Conservation (phyloP, 345 rosid genomes). For the Eucalyptus curtisii region DNA sequence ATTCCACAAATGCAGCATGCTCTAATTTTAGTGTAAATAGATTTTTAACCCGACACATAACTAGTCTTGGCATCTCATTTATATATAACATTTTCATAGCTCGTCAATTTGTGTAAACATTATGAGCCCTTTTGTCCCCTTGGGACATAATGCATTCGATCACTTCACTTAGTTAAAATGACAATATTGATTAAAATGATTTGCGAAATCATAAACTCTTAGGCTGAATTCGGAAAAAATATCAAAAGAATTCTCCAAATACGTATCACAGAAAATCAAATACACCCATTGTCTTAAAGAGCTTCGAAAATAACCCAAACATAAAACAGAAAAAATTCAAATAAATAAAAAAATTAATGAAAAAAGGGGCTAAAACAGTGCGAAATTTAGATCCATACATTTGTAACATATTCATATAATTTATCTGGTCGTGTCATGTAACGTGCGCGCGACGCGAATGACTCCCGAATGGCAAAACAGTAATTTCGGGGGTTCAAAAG, state of each 20-base stretch:
- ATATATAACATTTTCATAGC: not conserved
- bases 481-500: not conserved
- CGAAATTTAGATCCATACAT: not conserved
- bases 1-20: not conserved
- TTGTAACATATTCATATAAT: not conserved
- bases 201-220: not conserved
- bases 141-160: not conserved
- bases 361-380: not conserved
- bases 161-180: not conserved
- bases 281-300: not conserved
- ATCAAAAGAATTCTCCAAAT: not conserved
- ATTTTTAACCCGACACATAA: not conserved
- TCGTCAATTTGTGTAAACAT: not conserved
- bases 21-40: not conserved
- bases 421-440: not conserved
- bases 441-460: not conserved
- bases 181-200: not conserved
- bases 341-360: not conserved
- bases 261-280: not conserved
- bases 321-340: not conserved
- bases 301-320: not conserved
- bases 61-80: not conserved
- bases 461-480: not conserved
- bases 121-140: not conserved
- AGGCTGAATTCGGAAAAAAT: fast-evolving